phyloP scores from a whole-genome alignment of 2,329 filamentous ascomycete species.

The Cercospora sojina region DNA sequence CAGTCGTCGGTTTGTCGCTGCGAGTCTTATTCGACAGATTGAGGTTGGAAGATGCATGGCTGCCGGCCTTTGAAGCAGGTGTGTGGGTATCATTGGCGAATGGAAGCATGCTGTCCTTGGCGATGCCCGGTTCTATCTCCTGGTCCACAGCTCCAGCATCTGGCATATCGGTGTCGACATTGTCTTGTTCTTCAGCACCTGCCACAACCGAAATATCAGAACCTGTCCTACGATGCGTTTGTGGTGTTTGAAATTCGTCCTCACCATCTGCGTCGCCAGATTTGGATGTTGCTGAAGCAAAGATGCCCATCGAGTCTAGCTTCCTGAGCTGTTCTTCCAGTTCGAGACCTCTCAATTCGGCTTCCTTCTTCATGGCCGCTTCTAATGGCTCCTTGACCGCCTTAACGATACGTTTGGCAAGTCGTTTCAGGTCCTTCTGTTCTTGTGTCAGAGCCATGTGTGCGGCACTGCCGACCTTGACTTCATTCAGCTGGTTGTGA shows the following conservation, averaged over 20 bases:
- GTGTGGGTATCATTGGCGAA: conserved; percentile 24
- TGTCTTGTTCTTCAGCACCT: conserved; percentile 35
- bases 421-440: conserved; percentile 74
- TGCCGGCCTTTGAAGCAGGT: conserved; percentile 29
- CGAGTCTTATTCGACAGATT: conserved; percentile 18
- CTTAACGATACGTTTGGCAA: conserved; percentile 89
- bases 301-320: conserved; percentile 66
- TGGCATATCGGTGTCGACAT: conserved; percentile 33
- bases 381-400: conserved; percentile 76
- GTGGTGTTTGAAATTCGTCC: conserved; percentile 38
- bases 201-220: conserved; percentile 44
- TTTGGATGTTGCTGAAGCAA: conserved; percentile 46
- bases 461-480: conserved; percentile 38
- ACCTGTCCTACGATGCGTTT: conserved; percentile 29
- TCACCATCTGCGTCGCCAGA: conserved; percentile 50
- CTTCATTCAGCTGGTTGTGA: conserved; percentile 43
- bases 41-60: conserved; percentile 27
- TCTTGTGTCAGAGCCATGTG: conserved; percentile 55
- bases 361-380: conserved; percentile 72
- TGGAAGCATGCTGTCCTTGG: conserved; percentile 23
- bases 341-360: conserved; percentile 71
- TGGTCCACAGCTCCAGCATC: conserved; percentile 35
- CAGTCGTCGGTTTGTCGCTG: conserved; percentile 31
- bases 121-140: conserved; percentile 27
- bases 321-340: conserved; percentile 70